Evolutionary conservation across 306 rosid species (phyloP).

Genomic region (Gillenia trifoliata): DNA sequence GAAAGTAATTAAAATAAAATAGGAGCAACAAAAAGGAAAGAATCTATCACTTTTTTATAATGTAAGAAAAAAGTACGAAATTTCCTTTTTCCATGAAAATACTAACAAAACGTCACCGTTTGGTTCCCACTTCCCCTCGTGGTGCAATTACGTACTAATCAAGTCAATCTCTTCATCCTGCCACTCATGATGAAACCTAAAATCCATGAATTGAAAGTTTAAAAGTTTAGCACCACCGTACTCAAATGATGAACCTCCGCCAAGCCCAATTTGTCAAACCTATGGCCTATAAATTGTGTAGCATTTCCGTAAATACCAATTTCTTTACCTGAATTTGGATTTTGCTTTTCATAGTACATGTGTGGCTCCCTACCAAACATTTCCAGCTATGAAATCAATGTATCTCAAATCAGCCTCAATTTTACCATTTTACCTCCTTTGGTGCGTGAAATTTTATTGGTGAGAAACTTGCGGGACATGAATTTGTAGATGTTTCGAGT

Average conservation of each 20-base stretch:
- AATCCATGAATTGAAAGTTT: background rate
- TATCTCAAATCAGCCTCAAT: background rate
- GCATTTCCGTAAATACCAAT: conserved; percentile 13
- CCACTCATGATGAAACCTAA: background rate
- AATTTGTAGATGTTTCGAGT: too few species aligned
- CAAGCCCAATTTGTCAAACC: background rate
- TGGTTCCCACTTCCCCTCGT: background rate
- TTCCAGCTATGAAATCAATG: background rate
- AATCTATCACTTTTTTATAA: background rate
- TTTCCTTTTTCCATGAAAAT: background rate
- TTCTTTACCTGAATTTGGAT: conserved; percentile 9
- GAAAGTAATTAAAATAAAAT: background rate
- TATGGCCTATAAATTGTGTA: background rate
- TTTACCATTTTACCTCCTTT: background rate
- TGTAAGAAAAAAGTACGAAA: background rate
- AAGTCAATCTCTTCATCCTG: background rate
- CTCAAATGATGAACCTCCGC: background rate
- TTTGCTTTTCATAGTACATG: background rate
- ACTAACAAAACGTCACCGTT: background rate
- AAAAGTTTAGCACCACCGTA: background rate
- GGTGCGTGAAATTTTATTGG: background rate
- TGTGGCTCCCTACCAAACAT: background rate
- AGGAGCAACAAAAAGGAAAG: background rate
- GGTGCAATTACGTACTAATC: background rate
- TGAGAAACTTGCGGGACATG: too few species aligned